A percentile compares a stretch with the other conserved stretches of the same genome.
Conservation (phyloP, 208 protist species). For the Wallacemonas sp. region DNA sequence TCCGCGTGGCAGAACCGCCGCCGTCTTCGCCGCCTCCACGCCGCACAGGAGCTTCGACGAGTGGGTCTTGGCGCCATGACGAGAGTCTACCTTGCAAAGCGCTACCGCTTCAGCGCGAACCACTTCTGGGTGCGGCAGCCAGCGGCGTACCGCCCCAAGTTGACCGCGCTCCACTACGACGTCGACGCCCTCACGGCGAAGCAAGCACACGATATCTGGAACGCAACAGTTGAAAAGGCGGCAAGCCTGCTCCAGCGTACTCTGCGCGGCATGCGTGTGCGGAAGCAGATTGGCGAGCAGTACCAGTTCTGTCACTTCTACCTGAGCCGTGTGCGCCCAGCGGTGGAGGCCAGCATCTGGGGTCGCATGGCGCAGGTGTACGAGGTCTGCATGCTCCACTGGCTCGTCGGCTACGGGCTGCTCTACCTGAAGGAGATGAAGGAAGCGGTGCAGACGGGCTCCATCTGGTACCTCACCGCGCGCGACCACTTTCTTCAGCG, state of each 20-base stretch:
- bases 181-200: slow-evolving; percentile 15
- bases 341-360: slow-evolving; percentile 42
- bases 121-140: slow-evolving; percentile 57
- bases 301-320: slow-evolving; percentile 39
- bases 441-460: background rate
- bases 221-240: slow-evolving; percentile 16
- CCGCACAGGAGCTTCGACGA: slow-evolving; percentile 28
- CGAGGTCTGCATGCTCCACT: slow-evolving; percentile 34
- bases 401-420: slow-evolving; percentile 35
- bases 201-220: slow-evolving; percentile 37
- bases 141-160: slow-evolving; percentile 17
- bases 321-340: slow-evolving; percentile 35
- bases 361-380: slow-evolving; percentile 31
- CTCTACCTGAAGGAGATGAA: slow-evolving; percentile 25
- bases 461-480: slow-evolving; percentile 1
- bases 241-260: slow-evolving; percentile 37
- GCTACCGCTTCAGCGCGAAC: slow-evolving; percentile 49
- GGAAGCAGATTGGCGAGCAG: slow-evolving; percentile 17
- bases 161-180: slow-evolving; percentile 21
- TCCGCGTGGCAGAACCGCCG: slow-evolving; percentile 25
- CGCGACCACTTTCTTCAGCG: slow-evolving; percentile 7
- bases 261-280: slow-evolving; percentile 28
- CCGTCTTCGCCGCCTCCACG: slow-evolving; percentile 17
- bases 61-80: slow-evolving; percentile 33
- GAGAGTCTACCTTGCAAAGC: slow-evolving; percentile 40